Base-by-base conservation (phyloP, 106 monocot species). In the Dendrobium catenatum region DNA sequence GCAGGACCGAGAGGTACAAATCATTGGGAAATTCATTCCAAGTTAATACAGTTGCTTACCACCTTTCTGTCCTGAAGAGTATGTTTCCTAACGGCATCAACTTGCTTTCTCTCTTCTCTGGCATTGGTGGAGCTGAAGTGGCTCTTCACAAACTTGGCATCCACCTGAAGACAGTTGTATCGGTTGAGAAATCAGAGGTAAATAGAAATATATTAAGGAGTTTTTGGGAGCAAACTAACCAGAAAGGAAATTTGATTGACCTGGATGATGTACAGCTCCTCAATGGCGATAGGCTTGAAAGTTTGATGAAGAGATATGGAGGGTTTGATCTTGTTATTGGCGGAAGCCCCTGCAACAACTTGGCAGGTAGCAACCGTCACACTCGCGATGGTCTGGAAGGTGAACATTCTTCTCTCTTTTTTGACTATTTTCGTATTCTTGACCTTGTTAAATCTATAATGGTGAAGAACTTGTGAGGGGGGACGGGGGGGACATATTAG, bases 381-480 rank as follows among this genome's bases (percentile, higher is more conserved):
- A 88, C 83, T 24, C 83, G 96, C 1, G 90, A 89, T 77, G 96
- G 96, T 13, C 70, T 96, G 16, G 87, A 94, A 73, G 94, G 94
- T 9, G 77, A 86, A 43, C 89, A 94, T 22, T 94, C 94, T 5
- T 81, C 87, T 19, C 77, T 96, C 0, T 96, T 94, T 76, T 94
- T 78, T 81, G 85, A 96, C 55, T 96, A 96, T 48, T 85, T 88
- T 70, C 82, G 96, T 20, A 94, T 96, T 29, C 77, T 96, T 26
- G 88, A 92, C 24, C 77, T 82, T 47, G 96, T 96, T 0, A 96
- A 85, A 40, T 64, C 54, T 59, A 86, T 90, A n/a, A 89, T 90
- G 88, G 90, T 83, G 8, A 87, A 77, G 33, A 78, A 55, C 40
- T 56, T 24, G 40, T 59, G 78, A 59, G n/a, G 11, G 40, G 72